Conservation (phyloP, 1,139 yeast species). For the Kazachstania sp. region DNA sequence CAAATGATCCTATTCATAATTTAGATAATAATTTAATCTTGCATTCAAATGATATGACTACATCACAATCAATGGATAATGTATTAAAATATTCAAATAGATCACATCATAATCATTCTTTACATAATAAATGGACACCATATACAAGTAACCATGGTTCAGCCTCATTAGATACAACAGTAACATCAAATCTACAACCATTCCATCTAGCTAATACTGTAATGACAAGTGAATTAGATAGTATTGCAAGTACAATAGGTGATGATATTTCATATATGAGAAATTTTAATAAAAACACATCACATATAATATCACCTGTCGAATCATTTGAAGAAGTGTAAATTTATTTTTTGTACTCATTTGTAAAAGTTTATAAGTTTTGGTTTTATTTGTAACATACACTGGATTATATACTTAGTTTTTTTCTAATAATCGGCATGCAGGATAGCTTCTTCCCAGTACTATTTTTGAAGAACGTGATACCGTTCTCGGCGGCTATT, state of each 20-base stretch:
- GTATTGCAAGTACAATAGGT: slow-evolving; percentile 24
- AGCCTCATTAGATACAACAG: not conserved
- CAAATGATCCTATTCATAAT: not conserved
- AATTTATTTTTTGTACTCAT: too few relatives aligned
- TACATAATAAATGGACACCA: not conserved
- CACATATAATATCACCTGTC: slow-evolving; percentile 11
- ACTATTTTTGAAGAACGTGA: too few relatives aligned
- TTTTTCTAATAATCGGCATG: too few relatives aligned
- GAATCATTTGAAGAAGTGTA: slow-evolving; percentile 3
- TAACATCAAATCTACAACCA: not conserved
- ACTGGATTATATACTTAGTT: too few relatives aligned
- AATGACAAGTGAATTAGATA: slow-evolving; percentile 18
- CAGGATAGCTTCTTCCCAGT: too few relatives aligned
- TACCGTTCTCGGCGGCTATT: too few relatives aligned
- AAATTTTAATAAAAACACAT: slow-evolving; percentile 13
- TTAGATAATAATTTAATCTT: not conserved
- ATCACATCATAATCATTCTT: not conserved
- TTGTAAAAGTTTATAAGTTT: too few relatives aligned
- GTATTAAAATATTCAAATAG: slow-evolving; percentile 1
- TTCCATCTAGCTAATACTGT: not conserved
- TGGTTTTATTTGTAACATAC: too few relatives aligned
- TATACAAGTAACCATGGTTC: not conserved
- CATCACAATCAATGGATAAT: slow-evolving; percentile 5
- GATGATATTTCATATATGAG: slow-evolving; percentile 23
- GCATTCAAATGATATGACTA: slow-evolving; percentile 3